Evolutionary conservation across 371 early-diverging fungal genomes (phyloP).

Genomic region (Smittium mucronatum): DNA sequence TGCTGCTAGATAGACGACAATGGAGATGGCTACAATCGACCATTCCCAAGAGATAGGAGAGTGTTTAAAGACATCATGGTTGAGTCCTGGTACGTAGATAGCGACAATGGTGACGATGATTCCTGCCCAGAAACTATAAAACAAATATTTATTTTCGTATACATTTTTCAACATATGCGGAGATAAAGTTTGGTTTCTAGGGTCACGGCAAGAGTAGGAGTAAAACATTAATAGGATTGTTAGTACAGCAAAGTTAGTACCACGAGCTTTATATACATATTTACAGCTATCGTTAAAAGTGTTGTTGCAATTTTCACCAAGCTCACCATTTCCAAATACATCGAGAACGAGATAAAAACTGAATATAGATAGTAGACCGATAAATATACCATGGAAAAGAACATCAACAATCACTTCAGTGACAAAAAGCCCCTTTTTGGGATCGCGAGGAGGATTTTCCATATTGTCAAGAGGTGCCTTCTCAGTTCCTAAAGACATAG

Average conservation of each 20-base stretch:
- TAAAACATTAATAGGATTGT: slow-evolving; percentile 51
- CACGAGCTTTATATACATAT: slow-evolving; percentile 58
- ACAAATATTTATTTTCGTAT: slow-evolving; percentile 44
- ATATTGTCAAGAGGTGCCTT: slow-evolving; percentile 65
- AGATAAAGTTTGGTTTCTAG: slow-evolving; percentile 39
- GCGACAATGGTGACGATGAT: slow-evolving; percentile 40
- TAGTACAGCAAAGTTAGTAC: slow-evolving; percentile 49
- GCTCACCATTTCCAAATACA: slow-evolving; percentile 44
- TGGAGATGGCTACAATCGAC: slow-evolving; percentile 39
- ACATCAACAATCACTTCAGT: slow-evolving; percentile 52
- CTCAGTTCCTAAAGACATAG: slow-evolving; percentile 74
- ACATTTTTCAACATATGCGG: slow-evolving; percentile 24
- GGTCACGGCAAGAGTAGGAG: slow-evolving; percentile 57
- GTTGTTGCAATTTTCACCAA: slow-evolving; percentile 48
- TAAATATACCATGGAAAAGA: slow-evolving; percentile 54
- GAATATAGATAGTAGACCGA: slow-evolving; percentile 47
- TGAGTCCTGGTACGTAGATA: slow-evolving; percentile 56
- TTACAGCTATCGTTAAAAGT: slow-evolving; percentile 43
- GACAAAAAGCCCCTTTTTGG: slow-evolving; percentile 51
- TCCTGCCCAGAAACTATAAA: slow-evolving; percentile 40
- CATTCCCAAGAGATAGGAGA: slow-evolving; percentile 57
- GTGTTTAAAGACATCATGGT: slow-evolving; percentile 53
- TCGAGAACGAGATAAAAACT: slow-evolving; percentile 54
- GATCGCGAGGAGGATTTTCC: slow-evolving; percentile 62
- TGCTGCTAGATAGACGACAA: neutral